A percentile compares a stretch with the other conserved stretches of the same genome.
Evolutionary conservation across 805 yeast species (phyloP).

Genomic region (Lipomyces mesembrius): DNA sequence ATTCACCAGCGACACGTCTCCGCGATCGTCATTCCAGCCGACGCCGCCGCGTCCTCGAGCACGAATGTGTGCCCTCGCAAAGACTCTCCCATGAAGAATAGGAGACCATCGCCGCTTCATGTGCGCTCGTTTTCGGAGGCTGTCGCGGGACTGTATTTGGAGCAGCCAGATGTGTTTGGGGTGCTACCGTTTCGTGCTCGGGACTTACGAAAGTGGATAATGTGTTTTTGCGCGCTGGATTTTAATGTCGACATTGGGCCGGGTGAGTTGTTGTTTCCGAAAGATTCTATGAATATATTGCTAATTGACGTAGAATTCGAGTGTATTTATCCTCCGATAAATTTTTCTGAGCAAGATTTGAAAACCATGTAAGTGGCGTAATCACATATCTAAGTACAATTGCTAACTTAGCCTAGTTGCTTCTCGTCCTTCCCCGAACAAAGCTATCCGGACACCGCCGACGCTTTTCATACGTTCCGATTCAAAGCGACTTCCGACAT

Average conservation of each 20-base stretch:
- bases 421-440: slow-evolving; percentile 37
- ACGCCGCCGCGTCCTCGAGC: too few relatives aligned
- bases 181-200: slow-evolving; percentile 19
- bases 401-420: slow-evolving; percentile 17
- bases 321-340: slow-evolving; percentile 32
- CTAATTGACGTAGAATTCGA: slow-evolving; percentile 27
- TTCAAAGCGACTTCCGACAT: slow-evolving; percentile 24
- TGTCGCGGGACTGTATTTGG: slow-evolving; percentile 13
- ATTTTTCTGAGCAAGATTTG: slow-evolving; percentile 30
- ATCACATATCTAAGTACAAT: background rate
- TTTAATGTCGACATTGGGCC: slow-evolving; percentile 36
- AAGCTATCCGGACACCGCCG: slow-evolving; percentile 28
- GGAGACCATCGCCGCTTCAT: background rate
- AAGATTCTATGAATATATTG: background rate
- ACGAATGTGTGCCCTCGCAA: background rate
- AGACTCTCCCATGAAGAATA: background rate
- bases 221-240: slow-evolving; percentile 33
- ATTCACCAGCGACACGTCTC: background rate
- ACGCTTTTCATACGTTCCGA: slow-evolving; percentile 32
- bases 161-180: slow-evolving; percentile 14
- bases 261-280: background rate
- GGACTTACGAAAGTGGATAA: slow-evolving; percentile 28
- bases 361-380: slow-evolving; percentile 28
- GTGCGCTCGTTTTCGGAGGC: slow-evolving; percentile 28
- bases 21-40: background rate